Conservation (phyloP, 768 basidiomycete genomes). For the Panaeolus papilionaceus region DNA sequence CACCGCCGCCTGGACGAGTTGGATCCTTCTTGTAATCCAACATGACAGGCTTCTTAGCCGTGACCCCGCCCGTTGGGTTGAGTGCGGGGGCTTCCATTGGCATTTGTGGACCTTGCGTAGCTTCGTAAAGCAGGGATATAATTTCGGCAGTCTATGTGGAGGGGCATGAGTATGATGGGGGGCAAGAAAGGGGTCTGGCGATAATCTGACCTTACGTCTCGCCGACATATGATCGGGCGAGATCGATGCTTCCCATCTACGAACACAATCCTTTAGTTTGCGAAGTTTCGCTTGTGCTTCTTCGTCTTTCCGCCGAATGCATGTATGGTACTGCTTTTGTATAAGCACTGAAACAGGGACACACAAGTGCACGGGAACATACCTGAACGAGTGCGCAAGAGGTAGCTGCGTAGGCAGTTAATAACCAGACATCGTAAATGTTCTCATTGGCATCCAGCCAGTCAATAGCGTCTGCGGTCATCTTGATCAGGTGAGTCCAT, state of each 20-base stretch:
- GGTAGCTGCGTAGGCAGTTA: conserved; percentile 88
- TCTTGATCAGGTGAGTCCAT: conserved; percentile 75
- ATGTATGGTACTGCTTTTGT: conserved; percentile 83
- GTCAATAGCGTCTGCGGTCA: conserved; percentile 84
- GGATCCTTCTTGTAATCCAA: conserved; percentile 82
- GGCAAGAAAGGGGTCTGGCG: conserved; percentile 19
- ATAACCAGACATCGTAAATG: conserved; percentile 85
- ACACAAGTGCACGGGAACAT: conserved; percentile 17
- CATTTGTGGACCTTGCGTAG: conserved; percentile 76
- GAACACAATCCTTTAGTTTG: conserved; percentile 83
- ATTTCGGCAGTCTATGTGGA: conserved; percentile 85
- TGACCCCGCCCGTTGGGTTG: conserved; percentile 81
- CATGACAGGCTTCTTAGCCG: conserved; percentile 55
- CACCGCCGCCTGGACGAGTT: conserved; percentile 84
- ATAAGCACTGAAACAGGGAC: not conserved
- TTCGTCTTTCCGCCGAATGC: conserved; percentile 81
- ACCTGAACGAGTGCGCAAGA: conserved; percentile 93
- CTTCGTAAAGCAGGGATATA: conserved; percentile 89
- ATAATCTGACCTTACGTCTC: conserved; percentile 76
- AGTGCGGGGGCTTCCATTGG: conserved; percentile 65
- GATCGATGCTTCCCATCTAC: conserved; percentile 86
- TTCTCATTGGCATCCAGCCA: conserved; percentile 87
- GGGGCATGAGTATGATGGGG: conserved; percentile 12
- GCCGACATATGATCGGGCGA: conserved; percentile 95
- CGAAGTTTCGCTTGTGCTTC: conserved; percentile 77